Base-by-base conservation (phyloP, 768 basidiomycete species). In the Grammothele lineata region DNA sequence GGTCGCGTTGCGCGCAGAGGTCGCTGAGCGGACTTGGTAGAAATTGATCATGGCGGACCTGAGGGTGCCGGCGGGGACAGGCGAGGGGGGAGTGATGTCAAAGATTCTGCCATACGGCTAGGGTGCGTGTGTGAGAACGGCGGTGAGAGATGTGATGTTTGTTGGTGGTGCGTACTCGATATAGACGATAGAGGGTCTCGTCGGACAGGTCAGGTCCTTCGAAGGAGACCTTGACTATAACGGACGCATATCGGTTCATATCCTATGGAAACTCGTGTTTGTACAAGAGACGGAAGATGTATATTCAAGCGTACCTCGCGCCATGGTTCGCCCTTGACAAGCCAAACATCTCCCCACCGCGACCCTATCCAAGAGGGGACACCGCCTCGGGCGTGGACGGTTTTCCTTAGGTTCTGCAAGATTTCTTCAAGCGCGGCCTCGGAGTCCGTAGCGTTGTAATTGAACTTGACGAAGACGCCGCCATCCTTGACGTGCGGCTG, bases 121-220 rank as follows among this genome's bases (percentile, higher is more conserved):
- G 7, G 36, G 24, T n/a, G n/a, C n/a, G n/a, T n/a, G n/a, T n/a
- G n/a, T n/a, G n/a, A n/a, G n/a, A n/a, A n/a, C n/a, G n/a, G n/a
- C n/a, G n/a, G n/a, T n/a, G n/a, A n/a, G n/a, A n/a, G n/a, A n/a
- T n/a, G n/a, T n/a, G n/a, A n/a, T n/a, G n/a, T n/a, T n/a, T n/a
- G n/a, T n/a, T n/a, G n/a, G n/a, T n/a, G n/a, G n/a, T n/a, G n/a
- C 81, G 54, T 66, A 89, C 91, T 40, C 92, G 75, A 48, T 92
- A 79, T 19, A 91, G 65, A 22, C 83, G 70, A 60, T 92, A 97
- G 0, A 95, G 68, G 0, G 72, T 62, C 64, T 94, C 88, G 57
- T 94, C 90, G 23, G 77, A 75, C 2, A 93, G 68, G 59, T 96
- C 93, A 1, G 91, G 85, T 0, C 95, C 95, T 25, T 95, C 88